Percentiles rank a stretch among this genome's conserved stretches.
These are phyloP conservation scores for Monilinia fructigena DNA, from an alignment of 2,329 filamentous ascomycete genomes.

Conservation along the genomic window DNA sequence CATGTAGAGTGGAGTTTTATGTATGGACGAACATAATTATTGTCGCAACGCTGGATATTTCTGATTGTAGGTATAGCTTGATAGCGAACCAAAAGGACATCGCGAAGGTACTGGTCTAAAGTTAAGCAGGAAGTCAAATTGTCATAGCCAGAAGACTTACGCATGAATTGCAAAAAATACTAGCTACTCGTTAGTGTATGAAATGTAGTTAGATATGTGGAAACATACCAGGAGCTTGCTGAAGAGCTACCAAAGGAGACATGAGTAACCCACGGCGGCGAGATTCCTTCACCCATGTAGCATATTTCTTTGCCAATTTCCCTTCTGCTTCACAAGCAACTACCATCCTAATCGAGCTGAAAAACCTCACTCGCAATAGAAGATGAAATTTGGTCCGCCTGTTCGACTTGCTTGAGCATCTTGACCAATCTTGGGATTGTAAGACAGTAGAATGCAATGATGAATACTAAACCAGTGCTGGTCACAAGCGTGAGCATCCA, in stretches of 20 bases:
- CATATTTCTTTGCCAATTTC: constrained; percentile 54
- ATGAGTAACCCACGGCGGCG: constrained; percentile 38
- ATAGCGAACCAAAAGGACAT: constrained; percentile 64
- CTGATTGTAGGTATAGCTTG: constrained; percentile 46
- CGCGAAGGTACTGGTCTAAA: constrained; percentile 50
- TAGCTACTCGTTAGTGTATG: background rate
- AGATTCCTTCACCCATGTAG: constrained; percentile 53
- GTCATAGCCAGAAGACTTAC: constrained; percentile 19
- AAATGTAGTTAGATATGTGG: background rate
- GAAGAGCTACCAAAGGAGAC: constrained; percentile 40
- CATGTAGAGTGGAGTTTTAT: background rate
- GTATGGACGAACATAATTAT: constrained; percentile 52
- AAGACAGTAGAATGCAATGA: constrained; percentile 50
- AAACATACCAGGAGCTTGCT: constrained; percentile 47
- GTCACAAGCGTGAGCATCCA: constrained; percentile 61
- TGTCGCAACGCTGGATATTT: constrained; percentile 49
- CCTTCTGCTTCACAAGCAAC: constrained; percentile 60
- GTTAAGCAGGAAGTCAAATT: background rate
- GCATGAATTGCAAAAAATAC: constrained; percentile 20
- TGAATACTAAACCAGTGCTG: constrained; percentile 54
- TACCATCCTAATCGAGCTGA: constrained; percentile 60
- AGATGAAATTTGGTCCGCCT: constrained; percentile 56
- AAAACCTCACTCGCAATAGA: constrained; percentile 60
- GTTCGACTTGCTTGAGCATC: constrained; percentile 46
- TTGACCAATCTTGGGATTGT: constrained; percentile 57